Evolutionary conservation across 129 eudicot species (phyloP), one percentile per base, ranked within the genome.

Genomic region (Lactuca saligna): DNA sequence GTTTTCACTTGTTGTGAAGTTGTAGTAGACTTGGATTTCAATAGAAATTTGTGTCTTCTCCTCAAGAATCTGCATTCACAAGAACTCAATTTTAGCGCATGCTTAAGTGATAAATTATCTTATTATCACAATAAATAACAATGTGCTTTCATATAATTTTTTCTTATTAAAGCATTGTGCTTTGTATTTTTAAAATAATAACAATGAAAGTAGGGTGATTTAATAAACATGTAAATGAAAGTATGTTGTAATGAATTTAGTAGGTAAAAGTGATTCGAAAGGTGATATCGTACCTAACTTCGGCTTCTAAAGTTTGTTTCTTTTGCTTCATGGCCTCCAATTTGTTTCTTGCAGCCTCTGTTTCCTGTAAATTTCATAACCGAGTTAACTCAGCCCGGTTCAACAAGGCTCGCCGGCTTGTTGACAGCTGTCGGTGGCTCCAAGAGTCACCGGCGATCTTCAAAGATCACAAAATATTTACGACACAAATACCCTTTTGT

Each of bases 261-360:
- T 74, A 55, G 17, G 53, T 4, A 42, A 54, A 31, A 15, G 9
- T 34, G 20, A 38, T 13, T 37, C 8, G 58, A 25, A 74, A 57
- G 15, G 29, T 66, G 42, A 66, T 16, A 65, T 16, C 80, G 72
- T 87, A 90, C 97, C 95, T 75, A 38, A 90, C 95, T 87, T 90
- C 95, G 58, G 97, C 97, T 59, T 82, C 80, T 17, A 84, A 75
- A 38, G 74, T 82, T 25, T 34, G 70, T 72, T 81, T 87, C 82
- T 80, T 84, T 68, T 84, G 85, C 71, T 87, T 80, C 59, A 77
- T 73, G 32, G 51, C 63, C 51, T 73, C 87, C 78, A 90, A 74
- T 25, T 74, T 74, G 82, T 71, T 70, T 73, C 75, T 87, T 58
- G 79, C 81, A 65, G 65, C 86, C 69, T 73, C 69, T 15, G 85